These are phyloP conservation scores for Aspergillus vadensis DNA, from an alignment of 2,329 filamentous ascomycete species.

Conservation along the genomic window DNA sequence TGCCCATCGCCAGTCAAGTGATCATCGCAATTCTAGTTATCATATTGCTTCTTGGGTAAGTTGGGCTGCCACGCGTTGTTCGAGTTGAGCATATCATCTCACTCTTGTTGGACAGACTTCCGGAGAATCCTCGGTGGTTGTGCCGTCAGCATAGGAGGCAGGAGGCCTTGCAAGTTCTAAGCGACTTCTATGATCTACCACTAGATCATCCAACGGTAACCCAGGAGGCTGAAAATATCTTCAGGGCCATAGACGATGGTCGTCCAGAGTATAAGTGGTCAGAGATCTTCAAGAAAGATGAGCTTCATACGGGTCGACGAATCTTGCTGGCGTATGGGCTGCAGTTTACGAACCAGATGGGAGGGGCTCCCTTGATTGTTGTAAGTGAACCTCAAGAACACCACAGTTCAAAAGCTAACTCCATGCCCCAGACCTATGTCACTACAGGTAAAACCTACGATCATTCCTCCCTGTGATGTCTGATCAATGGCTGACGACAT, in stretches of 20 bases:
- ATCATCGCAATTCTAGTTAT: slow-evolving; percentile 48
- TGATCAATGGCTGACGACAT: slow-evolving; percentile 2
- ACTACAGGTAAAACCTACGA: slow-evolving; percentile 24
- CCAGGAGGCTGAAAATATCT: slow-evolving; percentile 41
- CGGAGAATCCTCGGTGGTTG: slow-evolving; percentile 49
- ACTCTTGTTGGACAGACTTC: slow-evolving; percentile 25
- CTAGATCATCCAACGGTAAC: slow-evolving; percentile 27
- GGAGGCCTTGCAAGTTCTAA: slow-evolving; percentile 30
- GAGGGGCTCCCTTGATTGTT: slow-evolving; percentile 52
- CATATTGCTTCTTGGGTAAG: slow-evolving; percentile 37
- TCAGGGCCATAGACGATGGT: slow-evolving; percentile 46
- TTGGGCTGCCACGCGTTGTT: background rate
- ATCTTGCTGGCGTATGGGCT: slow-evolving; percentile 53
- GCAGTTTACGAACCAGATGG: slow-evolving; percentile 55
- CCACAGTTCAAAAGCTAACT: background rate
- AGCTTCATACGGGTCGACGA: slow-evolving; percentile 46
- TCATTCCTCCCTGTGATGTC: background rate
- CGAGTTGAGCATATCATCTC: background rate
- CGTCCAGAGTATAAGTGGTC: slow-evolving; percentile 41
- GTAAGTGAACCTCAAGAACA: slow-evolving; percentile 27
- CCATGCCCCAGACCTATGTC: slow-evolving; percentile 26
- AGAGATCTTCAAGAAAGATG: slow-evolving; percentile 48
- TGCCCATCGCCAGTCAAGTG: slow-evolving; percentile 51
- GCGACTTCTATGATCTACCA: slow-evolving; percentile 30
- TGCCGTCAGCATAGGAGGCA: slow-evolving; percentile 45